Base-by-base conservation (phyloP, 1,139 yeast genomes). In the Nakaseomyces uthaithaninus region DNA sequence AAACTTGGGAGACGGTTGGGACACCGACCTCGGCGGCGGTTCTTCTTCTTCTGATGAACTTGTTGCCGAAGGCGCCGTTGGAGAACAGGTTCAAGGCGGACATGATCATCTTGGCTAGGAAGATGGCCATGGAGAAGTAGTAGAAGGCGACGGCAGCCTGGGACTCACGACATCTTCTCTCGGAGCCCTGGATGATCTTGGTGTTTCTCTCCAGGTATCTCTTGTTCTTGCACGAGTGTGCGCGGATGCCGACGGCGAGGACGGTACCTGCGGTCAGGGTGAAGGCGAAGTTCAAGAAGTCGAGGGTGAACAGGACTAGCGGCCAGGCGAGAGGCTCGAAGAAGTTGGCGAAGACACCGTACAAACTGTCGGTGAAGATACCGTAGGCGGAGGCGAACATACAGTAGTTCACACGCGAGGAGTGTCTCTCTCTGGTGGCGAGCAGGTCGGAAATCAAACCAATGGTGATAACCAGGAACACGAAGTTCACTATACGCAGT, bases 251-350 rank as follows among this genome's bases (percentile, higher is more conserved):
- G 48, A 87, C 94, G 44, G 96, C 97, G 63, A 91, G 71, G 41
- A 95, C 95, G 45, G 94, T 77, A 53, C 91, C 97, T 51, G 85
- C 97, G 42, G 97, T 80, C 65, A 91, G 85, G 44, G 95, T 79
- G 77, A 91, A 89, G 51, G 87, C 84, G 59, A 80, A 68, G 75
- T 87, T 86, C 66, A 91, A 72, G 66, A 86, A 80, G 72, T 91
- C 98, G 59, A 85, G 68, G 43, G 69, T 56, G 43, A 81, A 77
- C 62, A 85, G 67, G 51, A 87, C 65, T 43, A 85, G 66, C 53
- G 97, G 97, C 82, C 94, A 84, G 39, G 95, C 94, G 50, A 89
- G 72, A 52, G 80, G 77, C 46, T 80, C 78, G 53, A 86, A 59
- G 53, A 89, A 77, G 69, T 76, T 80, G 40, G 96, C 95, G 44